Base-by-base conservation (phyloP, 257 asterid species). In the Sherardia arvensis region DNA sequence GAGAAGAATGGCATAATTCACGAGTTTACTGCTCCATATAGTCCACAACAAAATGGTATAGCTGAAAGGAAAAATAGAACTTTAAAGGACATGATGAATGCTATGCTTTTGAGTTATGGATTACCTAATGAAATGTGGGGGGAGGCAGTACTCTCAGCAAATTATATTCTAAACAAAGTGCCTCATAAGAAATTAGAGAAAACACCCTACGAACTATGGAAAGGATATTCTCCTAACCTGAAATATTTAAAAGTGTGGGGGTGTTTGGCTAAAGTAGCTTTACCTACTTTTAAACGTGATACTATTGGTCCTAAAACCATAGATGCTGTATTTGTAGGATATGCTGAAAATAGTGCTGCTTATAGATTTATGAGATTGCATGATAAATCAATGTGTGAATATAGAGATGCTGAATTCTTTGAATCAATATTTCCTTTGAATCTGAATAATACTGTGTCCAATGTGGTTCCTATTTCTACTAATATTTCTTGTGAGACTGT, bases 221-320 rank as follows among this genome's bases (percentile, higher is more conserved):
- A 65, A n/a, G 14, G 22, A 1, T n/a, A 29, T 18, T 10, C 8
- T 0, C 61, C 47, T 4, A 49, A 20, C 7, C n/a, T 29, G 4
- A 65, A 48, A 22, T 64, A 29, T 5, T 9, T 29, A 1, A 65
- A 30, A 49, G 61, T 65, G 43, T 65, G 49, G 48, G 49, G 49
- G 49, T 49, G 60, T 48, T n/a, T 65, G 2, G 61, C 69, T 17
- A 49, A 51, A 1, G 61, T 65, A 0, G 14, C 12, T 9, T 0
- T 65, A 0, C 69, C 21, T 4, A 23, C 23, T 5, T 11, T 4
- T 20, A 51, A 65, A 33, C 20, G 17, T 7, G 5, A 47, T 7
- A 65, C 14, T 9, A 3, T 51, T 20, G 53, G 61, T 4, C 17
- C 51, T 27, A 53, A n/a, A 30, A 65, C 33, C 0, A 1, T n/a